Evolutionary conservation across 768 basidiomycete genomes (phyloP).

Genomic region (Goffeauzyma gilvescens): DNA sequence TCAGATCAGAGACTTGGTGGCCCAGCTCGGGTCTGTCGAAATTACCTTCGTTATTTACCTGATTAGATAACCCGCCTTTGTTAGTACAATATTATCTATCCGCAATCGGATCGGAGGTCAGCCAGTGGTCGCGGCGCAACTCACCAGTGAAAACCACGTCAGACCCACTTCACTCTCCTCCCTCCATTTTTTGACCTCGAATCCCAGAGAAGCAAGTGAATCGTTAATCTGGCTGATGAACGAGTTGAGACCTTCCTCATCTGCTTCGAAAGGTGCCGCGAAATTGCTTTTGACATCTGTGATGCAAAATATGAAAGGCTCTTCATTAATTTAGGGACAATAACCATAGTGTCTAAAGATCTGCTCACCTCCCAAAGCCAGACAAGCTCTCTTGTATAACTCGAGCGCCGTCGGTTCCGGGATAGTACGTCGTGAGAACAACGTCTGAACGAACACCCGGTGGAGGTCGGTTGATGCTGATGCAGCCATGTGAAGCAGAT

Average conservation of each 20-base stretch:
- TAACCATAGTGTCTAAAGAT: too few species aligned
- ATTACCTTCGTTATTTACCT: slow-evolving; percentile 22
- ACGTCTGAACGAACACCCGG: slow-evolving; percentile 20
- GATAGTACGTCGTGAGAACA: slow-evolving; percentile 20
- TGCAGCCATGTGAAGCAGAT: too few species aligned
- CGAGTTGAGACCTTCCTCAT: not conserved
- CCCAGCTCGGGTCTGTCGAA: slow-evolving; percentile 11
- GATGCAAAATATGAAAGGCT: not conserved
- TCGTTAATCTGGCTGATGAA: not conserved
- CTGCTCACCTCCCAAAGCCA: slow-evolving; percentile 18
- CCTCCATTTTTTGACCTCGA: slow-evolving; percentile 4
- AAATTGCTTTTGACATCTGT: not conserved
- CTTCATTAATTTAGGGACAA: too few species aligned
- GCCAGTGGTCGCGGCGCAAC: not conserved
- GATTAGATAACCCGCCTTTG: too few species aligned
- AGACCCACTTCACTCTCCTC: slow-evolving; percentile 16
- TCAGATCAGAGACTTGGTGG: slow-evolving; percentile 17
- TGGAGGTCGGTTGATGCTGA: slow-evolving; percentile 26
- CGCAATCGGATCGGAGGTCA: too few species aligned
- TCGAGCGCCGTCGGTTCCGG: slow-evolving; percentile 18
- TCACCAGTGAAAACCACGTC: slow-evolving; percentile 19
- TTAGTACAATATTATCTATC: too few species aligned
- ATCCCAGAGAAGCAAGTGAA: too few species aligned
- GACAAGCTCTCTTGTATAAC: slow-evolving; percentile 21
- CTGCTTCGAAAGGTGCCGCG: not conserved